Evolutionary conservation across 768 basidiomycete genomes (phyloP), one percentile per base, ranked within the genome.

Genomic region (Dentipellis fragilis): DNA sequence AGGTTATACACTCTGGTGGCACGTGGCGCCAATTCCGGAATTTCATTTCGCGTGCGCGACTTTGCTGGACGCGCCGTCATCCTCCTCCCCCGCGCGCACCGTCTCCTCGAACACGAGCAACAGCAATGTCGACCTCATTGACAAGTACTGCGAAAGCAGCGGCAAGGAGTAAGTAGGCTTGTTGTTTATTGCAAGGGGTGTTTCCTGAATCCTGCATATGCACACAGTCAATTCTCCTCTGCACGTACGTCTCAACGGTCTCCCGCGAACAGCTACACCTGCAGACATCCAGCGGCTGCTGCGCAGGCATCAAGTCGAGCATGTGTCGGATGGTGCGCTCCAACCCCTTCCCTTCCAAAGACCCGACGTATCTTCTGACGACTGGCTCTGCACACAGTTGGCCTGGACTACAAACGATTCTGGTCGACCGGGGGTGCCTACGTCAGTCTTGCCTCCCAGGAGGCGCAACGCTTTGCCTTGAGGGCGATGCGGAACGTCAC

Each of bases 371-470:
- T 17, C 34, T 17, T 21, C 4, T 21, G 29, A 38, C 21, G 16
- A 36, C 29, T 14, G 7, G 14, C 45, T 17, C n/a, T 38, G 34
- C 10, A 6, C 37, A 10, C 58, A 88, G 87, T 83, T 22, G 71
- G 76, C 17, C 63, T 87, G 29, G 72, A 83, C 52, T 87, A 90
- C 62, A 61, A 73, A 39, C 76, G 76, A 52, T 86, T 87, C 68
- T 63, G 69, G 21, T 83, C 85, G 7, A 80, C 79, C 1, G 79
- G 81, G 34, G 68, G 69, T 19, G 88, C 85, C 7, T 70, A 78
- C 59, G 66, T 91, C 49, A 78, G 29, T 29, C 29, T 29, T 29
- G 29, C 29, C 29, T 29, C 29, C 29, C 29, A 29, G 29, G 29
- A 29, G 29, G 3, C 29, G 29, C 29, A 29, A 6, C 29, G 29